Evolutionary conservation across 768 basidiomycete genomes (phyloP).

Genomic region (Sistotremastrum niveocremeum): DNA sequence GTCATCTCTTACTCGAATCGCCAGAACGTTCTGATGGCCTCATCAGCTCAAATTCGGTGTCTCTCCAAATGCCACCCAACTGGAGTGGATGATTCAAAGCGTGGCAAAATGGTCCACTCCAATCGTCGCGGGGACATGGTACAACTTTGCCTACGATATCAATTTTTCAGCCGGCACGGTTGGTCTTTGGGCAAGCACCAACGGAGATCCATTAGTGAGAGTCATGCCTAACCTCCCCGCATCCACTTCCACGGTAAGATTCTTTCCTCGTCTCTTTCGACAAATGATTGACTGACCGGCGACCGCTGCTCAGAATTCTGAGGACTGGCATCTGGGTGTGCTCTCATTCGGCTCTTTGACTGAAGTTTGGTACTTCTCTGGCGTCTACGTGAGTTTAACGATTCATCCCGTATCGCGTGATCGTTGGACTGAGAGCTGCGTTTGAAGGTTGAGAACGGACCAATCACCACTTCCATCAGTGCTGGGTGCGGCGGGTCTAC

Average conservation of each 20-base stretch:
- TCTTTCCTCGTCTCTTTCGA: background rate
- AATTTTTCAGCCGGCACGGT: slow-evolving; percentile 11
- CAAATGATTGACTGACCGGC: too few species aligned
- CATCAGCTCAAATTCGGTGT: slow-evolving; percentile 4
- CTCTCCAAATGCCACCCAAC: slow-evolving; percentile 7
- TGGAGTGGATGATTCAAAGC: slow-evolving; percentile 10
- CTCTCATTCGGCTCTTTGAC: slow-evolving; percentile 10
- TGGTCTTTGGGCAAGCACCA: slow-evolving; percentile 14
- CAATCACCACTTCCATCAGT: slow-evolving; percentile 9
- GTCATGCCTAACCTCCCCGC: slow-evolving; percentile 7
- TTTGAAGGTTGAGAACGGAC: slow-evolving; percentile 7
- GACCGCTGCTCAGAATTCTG: background rate
- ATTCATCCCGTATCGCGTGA: too few species aligned
- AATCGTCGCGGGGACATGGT: slow-evolving; percentile 10
- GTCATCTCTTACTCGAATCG: background rate
- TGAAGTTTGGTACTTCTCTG: slow-evolving; percentile 16
- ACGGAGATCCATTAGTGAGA: slow-evolving; percentile 7
- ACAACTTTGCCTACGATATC: slow-evolving; percentile 16
- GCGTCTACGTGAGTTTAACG: slow-evolving; percentile 15
- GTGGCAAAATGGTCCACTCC: slow-evolving; percentile 9
- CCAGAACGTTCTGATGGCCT: slow-evolving; percentile 9
- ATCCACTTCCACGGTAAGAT: slow-evolving; percentile 9
- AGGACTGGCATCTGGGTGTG: slow-evolving; percentile 11
- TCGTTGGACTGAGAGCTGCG: too few species aligned
- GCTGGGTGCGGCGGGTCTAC: background rate